phyloP scores from a whole-genome alignment of 345 rosid species.

The Reutealis trisperma region DNA sequence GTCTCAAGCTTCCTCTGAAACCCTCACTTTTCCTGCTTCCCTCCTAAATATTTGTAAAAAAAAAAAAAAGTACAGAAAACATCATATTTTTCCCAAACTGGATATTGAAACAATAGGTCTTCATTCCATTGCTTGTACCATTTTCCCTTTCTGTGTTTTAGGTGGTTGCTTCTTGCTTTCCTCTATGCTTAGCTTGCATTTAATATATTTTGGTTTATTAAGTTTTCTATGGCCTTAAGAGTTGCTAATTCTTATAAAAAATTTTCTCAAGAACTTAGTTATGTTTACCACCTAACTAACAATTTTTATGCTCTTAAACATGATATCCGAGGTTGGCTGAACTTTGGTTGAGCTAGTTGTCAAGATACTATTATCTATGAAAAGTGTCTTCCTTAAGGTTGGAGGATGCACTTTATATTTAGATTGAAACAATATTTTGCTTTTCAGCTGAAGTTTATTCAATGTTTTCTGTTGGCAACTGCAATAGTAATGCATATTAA shows the following conservation, averaged over 20 bases:
- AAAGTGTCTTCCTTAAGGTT: neutral
- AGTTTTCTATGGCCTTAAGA: neutral
- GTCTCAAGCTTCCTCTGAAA: neutral
- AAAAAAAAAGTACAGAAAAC: too few species aligned
- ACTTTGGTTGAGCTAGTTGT: neutral
- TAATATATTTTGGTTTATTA: neutral
- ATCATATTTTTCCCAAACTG: too few species aligned
- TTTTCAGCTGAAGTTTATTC: neutral
- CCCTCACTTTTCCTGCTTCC: neutral
- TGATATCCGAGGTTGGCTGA: neutral
- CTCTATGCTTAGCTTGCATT: neutral
- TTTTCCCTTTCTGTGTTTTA: neutral
- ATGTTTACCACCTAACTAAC: neutral
- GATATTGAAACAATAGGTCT: too few species aligned
- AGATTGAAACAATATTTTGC: neutral
- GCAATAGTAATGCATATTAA: conserved; percentile 4
- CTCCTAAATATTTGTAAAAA: neutral
- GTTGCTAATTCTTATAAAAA: neutral
- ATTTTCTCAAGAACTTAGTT: too few species aligned
- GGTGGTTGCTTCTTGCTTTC: neutral
- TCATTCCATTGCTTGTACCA: neutral
- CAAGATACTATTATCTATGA: neutral
- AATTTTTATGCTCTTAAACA: neutral
- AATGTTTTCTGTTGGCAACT: conserved; percentile 3
- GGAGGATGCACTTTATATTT: neutral